Evolutionary conservation across 2,329 filamentous ascomycete genomes (phyloP), one percentile per base, ranked within the genome.

Genomic region (Paramyrothecium roridum): DNA sequence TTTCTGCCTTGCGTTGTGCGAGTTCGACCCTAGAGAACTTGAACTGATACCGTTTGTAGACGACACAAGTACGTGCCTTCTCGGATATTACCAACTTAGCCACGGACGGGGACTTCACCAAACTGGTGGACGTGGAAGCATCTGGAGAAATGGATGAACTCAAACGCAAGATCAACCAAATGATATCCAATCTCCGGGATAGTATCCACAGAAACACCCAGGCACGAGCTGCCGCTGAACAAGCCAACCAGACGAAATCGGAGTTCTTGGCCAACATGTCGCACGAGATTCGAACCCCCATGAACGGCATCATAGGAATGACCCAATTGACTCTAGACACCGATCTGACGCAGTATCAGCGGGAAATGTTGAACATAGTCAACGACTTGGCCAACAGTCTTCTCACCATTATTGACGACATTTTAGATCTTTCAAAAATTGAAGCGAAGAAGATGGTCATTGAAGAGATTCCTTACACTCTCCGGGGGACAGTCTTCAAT

Each of bases 261-360:
- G 95, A 98, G 69, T 99, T 99, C 78, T 78, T 99, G 57, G 95
- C 95, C 57, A 99, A 99, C 72, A 98, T 98, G 93, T 96, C 91
- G 48, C 93, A 98, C 82, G 93, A 98, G 74, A 98, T 98, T 65
- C 85, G 93, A 70, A 99, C 95, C 37, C 95, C 92, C 1, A 96
- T 96, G 83, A 96, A 97, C 76, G 93, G 93, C 65, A 97, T 97
- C 69, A 96, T 97, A 63, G 93, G 93, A 67, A 97, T 98, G 93
- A 97, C 93, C 3, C 93, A 97, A 72, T 80, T 99, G 54, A 97
- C 95, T 1, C 81, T 99, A 53, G 95, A 99, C 70, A 97, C 93
- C 43, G 89, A 98, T 69, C 80, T 99, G 56, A 96, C 93, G 48
- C 90, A 93, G 67, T 96, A 96, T 67, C 95, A 97, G 67, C 87